Percentiles rank a stretch among this genome's conserved stretches.
phyloP scores from a whole-genome alignment of 2,329 filamentous ascomycete species.

The Microcyclospora pomicola region DNA sequence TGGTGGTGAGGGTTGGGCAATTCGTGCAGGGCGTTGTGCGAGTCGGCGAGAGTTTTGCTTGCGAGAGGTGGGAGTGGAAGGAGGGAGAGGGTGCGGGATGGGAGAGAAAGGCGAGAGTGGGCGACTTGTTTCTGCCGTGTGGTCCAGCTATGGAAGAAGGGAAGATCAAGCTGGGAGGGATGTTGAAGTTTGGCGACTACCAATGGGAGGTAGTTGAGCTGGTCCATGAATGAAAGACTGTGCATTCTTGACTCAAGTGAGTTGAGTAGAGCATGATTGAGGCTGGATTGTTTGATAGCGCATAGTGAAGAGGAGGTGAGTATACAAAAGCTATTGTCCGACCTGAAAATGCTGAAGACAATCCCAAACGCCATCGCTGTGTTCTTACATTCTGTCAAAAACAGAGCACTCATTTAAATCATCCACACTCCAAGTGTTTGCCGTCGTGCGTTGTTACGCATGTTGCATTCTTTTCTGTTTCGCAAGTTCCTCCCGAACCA shows the following conservation, averaged over 20 bases:
- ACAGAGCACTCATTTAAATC: too few species aligned
- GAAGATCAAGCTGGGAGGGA: conserved; percentile 17
- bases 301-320: too few species aligned
- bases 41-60: conserved; percentile 28
- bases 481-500: conserved; percentile 37
- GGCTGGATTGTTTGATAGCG: too few species aligned
- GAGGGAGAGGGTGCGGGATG: conserved; percentile 16
- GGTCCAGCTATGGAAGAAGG: conserved; percentile 21
- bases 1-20: conserved; percentile 41
- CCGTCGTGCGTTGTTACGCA: too few species aligned
- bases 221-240: not conserved
- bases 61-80: conserved; percentile 43
- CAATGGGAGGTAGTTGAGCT: conserved; percentile 28
- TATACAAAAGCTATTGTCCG: too few species aligned
- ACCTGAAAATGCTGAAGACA: too few species aligned
- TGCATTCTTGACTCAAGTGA: too few species aligned
- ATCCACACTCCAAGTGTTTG: too few species aligned
- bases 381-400: too few species aligned
- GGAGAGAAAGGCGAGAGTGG: conserved; percentile 26
- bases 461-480: conserved; percentile 1
- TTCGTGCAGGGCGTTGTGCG: conserved; percentile 44
- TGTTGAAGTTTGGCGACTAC: conserved; percentile 20
- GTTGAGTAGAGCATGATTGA: too few species aligned
- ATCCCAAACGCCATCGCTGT: too few species aligned
- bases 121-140: conserved; percentile 29